Evolutionary conservation across 2,329 filamentous ascomycete species (phyloP), one percentile per base, ranked within the genome.

Genomic region (Sclerotiophoma versabilis): DNA sequence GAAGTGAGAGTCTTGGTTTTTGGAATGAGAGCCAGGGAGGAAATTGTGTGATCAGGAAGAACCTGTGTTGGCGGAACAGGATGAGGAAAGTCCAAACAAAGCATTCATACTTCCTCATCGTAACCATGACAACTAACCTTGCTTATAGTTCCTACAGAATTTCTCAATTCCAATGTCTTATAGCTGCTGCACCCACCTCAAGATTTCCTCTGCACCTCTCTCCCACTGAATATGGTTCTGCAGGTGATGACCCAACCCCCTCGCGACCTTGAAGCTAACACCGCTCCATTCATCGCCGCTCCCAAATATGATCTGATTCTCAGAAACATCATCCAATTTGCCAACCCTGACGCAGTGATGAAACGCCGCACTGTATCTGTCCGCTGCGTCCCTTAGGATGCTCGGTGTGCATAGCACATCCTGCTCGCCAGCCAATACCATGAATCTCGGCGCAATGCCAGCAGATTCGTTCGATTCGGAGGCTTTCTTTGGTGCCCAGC

Each of bases 141-240:
- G 8, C 12, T 15, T 10, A 15, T 15, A 15, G 1, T 5, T 32
- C 14, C 14, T 32, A 6, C 8, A 32, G 11, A 9, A 2, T 17
- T 19, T 17, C 36, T 9, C 36, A 38, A 12, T 11, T 8, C 22
- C 20, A 8, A 4, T 4, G 1, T 12, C 29, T 38, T 22, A 60
- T 7, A 60, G 41, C 30, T 55, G 15, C 45, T 70, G 50, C 47
- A 78, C 72, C 63, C 81, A 84, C 0, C 60, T 63, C 19, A 79
- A 59, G 25, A 84, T 49, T 56, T 79, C 80, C 46, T 70, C 65
- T 1, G 79, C 81, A 0, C 81, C 82, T 2, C 75, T 64, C 48
- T 81, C 70, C 79, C 80, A 83, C 32, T 75, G 72, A 10, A 77
- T 66, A 60, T 84, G 81, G 49, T 84, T 83, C 63, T 84, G 81